These are phyloP conservation scores for Amphichorda felina DNA, from an alignment of 2,329 filamentous ascomycete genomes.

Conservation along the genomic window DNA sequence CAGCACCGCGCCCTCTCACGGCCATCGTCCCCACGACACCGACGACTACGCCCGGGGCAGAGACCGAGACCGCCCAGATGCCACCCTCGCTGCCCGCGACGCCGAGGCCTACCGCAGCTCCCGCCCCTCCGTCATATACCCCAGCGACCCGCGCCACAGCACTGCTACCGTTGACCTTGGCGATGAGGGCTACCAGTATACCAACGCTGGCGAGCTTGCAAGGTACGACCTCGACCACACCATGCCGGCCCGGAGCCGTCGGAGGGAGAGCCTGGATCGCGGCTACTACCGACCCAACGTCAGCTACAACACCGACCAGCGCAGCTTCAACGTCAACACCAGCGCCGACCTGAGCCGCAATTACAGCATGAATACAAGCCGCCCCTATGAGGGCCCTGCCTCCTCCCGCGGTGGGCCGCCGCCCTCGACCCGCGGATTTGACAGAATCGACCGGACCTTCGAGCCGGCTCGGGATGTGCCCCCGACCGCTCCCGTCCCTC, in stretches of 20 bases:
- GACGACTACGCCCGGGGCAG: conserved; percentile 24
- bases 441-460: conserved; percentile 49
- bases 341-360: conserved; percentile 28
- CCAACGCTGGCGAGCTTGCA: conserved; percentile 48
- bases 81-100: conserved; percentile 23
- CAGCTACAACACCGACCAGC: conserved; percentile 34
- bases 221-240: conserved; percentile 48
- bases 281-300: conserved; percentile 44
- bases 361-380: conserved; percentile 22
- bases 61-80: conserved; percentile 38
- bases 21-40: conserved; percentile 24
- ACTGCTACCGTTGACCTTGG: conserved; percentile 37
- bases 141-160: conserved; percentile 28
- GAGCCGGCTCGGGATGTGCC: conserved; percentile 19
- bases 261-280: conserved; percentile 42
- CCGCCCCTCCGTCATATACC: conserved; percentile 33
- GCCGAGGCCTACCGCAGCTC: conserved; percentile 33
- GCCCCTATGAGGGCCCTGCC: conserved; percentile 21
- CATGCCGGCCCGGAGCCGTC: conserved; percentile 21
- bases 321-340: conserved; percentile 34
- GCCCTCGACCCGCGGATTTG: conserved; percentile 57
- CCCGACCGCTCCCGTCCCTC: conserved; percentile 24
- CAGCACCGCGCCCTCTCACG: conserved; percentile 26
- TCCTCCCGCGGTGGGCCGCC: conserved; percentile 41
- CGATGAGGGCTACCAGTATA: conserved; percentile 51